These are phyloP conservation scores for Colletotrichum coccodes DNA, from an alignment of 2,329 filamentous ascomycete genomes.

Conservation along the genomic window DNA sequence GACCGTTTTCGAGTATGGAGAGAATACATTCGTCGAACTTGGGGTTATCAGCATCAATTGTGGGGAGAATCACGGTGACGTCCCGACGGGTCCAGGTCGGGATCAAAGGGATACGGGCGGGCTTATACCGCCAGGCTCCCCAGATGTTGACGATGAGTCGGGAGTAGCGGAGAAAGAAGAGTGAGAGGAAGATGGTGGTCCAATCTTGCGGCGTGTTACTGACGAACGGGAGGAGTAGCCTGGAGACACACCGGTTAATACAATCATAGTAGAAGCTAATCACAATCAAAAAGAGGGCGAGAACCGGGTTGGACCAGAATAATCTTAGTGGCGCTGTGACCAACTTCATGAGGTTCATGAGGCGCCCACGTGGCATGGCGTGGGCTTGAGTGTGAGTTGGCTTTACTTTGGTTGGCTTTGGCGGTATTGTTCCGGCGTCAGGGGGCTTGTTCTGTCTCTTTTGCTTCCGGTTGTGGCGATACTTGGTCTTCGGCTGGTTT, in stretches of 20 bases:
- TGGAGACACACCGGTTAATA: not conserved
- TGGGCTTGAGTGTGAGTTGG: not conserved
- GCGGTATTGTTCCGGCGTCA: not conserved
- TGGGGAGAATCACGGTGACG: slow-evolving; percentile 63
- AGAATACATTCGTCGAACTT: slow-evolving; percentile 54
- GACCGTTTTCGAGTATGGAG: slow-evolving; percentile 50
- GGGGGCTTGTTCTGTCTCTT: not conserved
- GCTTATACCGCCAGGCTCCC: slow-evolving; percentile 47
- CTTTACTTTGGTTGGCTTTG: not conserved
- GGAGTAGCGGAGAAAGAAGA: slow-evolving; percentile 11
- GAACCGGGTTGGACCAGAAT: not conserved
- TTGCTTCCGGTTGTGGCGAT: not conserved
- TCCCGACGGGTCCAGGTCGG: slow-evolving; percentile 49
- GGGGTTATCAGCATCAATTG: slow-evolving; percentile 52
- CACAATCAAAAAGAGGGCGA: not conserved
- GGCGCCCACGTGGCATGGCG: too few species aligned
- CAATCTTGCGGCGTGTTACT: not conserved
- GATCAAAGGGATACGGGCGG: slow-evolving; percentile 38
- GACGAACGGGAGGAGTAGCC: not conserved
- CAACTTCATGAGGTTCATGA: too few species aligned
- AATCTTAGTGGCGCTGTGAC: not conserved
- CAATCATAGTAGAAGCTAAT: too few species aligned
- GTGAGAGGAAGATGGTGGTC: not conserved
- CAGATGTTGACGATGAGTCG: slow-evolving; percentile 3
- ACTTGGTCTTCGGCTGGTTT: too few species aligned